Conservation (phyloP, 2,329 filamentous ascomycete species). For the Penicillium hesseltinei region DNA sequence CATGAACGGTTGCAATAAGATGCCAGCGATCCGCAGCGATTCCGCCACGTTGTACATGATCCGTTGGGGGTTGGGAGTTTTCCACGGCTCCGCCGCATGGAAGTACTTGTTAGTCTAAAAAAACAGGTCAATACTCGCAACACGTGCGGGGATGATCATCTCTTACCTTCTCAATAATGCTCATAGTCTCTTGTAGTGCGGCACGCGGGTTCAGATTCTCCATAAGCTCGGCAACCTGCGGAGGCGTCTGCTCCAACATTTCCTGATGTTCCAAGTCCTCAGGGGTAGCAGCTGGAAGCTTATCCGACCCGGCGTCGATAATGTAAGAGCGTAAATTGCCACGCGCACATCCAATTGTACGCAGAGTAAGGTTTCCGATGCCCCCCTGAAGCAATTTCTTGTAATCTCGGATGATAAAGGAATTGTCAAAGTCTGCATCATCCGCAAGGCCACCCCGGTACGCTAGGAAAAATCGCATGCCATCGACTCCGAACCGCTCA, state of each 20-base stretch:
- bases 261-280: constrained; percentile 39
- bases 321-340: constrained; percentile 68
- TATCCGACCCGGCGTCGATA: constrained; percentile 32
- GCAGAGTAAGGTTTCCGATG: constrained; percentile 75
- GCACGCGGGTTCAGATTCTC: constrained; percentile 60
- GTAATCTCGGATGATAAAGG: constrained; percentile 70
- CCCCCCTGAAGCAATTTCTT: constrained; percentile 74
- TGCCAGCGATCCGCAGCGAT: constrained; percentile 72
- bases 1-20: constrained; percentile 89
- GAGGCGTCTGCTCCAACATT: constrained; percentile 43
- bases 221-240: constrained; percentile 57
- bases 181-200: constrained; percentile 65
- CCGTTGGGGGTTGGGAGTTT: constrained; percentile 51
- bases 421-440: constrained; percentile 84
- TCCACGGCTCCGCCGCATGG: constrained; percentile 67
- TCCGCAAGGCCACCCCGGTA: constrained; percentile 72
- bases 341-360: constrained; percentile 65
- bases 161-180: constrained; percentile 58
- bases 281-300: constrained; percentile 29
- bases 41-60: constrained; percentile 72
- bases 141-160: constrained; percentile 12
- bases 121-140: constrained; percentile 13
- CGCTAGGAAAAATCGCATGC: constrained; percentile 84
- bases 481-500: constrained; percentile 81
- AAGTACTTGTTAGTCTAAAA: constrained; percentile 66